A percentile compares a stretch with the other conserved stretches of the same genome.
These are phyloP conservation scores for Lipomyces sp. DNA, from an alignment of 805 yeast genomes.

Conservation along the genomic window DNA sequence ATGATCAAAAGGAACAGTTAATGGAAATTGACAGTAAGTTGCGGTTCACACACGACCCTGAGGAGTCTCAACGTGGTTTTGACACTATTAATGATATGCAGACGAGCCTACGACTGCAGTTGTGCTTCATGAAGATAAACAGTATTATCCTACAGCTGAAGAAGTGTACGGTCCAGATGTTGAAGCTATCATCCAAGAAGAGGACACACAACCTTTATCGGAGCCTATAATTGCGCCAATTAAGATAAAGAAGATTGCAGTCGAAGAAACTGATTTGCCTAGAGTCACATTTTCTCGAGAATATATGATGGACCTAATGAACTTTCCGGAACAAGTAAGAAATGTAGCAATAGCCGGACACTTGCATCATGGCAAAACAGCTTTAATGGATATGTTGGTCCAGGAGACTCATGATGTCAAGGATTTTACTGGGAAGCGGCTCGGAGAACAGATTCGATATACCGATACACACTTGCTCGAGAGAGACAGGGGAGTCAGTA, in stretches of 20 bases:
- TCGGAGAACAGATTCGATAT: conserved; percentile 59
- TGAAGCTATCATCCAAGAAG: conserved; percentile 63
- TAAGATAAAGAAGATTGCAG: conserved; percentile 49
- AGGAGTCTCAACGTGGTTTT: neutral
- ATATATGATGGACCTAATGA: conserved; percentile 58
- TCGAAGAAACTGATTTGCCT: conserved; percentile 64
- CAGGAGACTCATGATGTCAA: conserved; percentile 64
- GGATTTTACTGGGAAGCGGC: conserved; percentile 44
- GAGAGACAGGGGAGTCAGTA: conserved; percentile 67
- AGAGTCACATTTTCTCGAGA: conserved; percentile 62
- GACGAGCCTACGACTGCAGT: conserved; percentile 41
- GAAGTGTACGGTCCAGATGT: conserved; percentile 66
- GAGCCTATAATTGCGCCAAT: conserved; percentile 71
- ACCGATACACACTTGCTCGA: conserved; percentile 77
- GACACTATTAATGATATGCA: conserved; percentile 2
- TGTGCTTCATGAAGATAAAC: conserved; percentile 54
- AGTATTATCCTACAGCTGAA: conserved; percentile 50
- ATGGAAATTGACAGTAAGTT: conserved; percentile 30
- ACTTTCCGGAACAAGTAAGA: conserved; percentile 66
- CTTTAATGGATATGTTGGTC: conserved; percentile 70
- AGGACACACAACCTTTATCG: conserved; percentile 56
- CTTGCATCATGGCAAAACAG: conserved; percentile 84
- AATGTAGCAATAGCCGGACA: conserved; percentile 82
- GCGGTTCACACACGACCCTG: neutral
- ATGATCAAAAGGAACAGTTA: conserved; percentile 21